A percentile compares a stretch with the other conserved stretches of the same genome.
Conservation (phyloP, 768 basidiomycete genomes). For the Naganishia vishniacii region DNA sequence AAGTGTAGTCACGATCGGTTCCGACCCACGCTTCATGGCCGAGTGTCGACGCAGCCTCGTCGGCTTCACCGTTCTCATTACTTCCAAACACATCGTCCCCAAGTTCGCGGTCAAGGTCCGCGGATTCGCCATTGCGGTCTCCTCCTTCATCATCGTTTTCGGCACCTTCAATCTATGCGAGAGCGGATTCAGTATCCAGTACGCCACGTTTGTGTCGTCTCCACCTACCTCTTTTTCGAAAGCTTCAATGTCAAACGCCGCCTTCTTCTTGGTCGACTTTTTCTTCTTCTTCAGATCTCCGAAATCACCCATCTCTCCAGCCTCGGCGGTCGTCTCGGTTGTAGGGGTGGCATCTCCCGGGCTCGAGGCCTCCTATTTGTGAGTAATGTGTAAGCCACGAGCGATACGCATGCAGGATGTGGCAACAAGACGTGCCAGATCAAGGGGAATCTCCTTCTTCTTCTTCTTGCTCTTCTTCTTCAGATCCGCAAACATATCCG, state of each 20-base stretch:
- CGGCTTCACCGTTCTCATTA: constrained; percentile 55
- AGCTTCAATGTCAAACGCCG: constrained; percentile 79
- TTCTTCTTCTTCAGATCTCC: constrained; percentile 51
- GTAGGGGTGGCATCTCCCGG: constrained; percentile 19
- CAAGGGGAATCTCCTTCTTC: constrained; percentile 51
- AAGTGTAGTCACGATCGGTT: constrained; percentile 92
- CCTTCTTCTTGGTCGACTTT: constrained; percentile 65
- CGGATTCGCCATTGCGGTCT: constrained; percentile 51
- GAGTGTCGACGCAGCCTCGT: constrained; percentile 64
- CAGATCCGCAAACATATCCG: constrained; percentile 87
- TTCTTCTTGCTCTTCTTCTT: constrained; percentile 87
- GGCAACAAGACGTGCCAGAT: constrained; percentile 37
- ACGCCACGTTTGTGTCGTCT: too few relatives aligned
- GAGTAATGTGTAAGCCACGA: not conserved
- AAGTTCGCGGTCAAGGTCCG: constrained; percentile 57
- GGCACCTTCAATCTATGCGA: constrained; percentile 50
- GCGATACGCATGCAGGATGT: not conserved
- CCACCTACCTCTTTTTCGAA: constrained; percentile 85
- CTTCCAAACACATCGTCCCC: constrained; percentile 75
- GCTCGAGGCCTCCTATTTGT: not conserved
- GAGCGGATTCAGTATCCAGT: too few relatives aligned
- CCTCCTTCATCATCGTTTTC: constrained; percentile 59
- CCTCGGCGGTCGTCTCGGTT: constrained; percentile 31
- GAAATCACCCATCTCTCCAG: constrained; percentile 33
- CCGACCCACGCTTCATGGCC: constrained; percentile 68